A percentile compares a stretch with the other conserved stretches of the same genome.
phyloP scores from a whole-genome alignment of 768 basidiomycete species.

The Hygrocybe punicea region DNA sequence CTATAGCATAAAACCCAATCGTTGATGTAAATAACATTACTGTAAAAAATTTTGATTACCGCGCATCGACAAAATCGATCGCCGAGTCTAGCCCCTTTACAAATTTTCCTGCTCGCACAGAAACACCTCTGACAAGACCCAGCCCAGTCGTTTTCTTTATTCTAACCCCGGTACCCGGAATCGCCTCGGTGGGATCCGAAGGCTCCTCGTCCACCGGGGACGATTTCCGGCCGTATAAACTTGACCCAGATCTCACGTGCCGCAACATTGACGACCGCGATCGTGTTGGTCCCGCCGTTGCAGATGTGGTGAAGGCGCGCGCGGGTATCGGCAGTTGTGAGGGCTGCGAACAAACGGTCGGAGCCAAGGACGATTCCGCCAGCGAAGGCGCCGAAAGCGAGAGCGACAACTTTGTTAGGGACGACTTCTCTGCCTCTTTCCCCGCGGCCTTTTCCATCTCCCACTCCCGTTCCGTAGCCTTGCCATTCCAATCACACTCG shows the following conservation, averaged over 20 bases:
- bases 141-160: slow-evolving; percentile 28
- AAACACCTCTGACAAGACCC: slow-evolving; percentile 32
- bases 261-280: slow-evolving; percentile 23
- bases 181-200: neutral
- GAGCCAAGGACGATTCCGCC: neutral
- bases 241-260: slow-evolving; percentile 35
- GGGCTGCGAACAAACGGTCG: neutral
- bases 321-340: neutral
- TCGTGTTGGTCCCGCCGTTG: neutral
- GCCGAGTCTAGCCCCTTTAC: slow-evolving; percentile 40
- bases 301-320: neutral
- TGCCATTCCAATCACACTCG: slow-evolving; percentile 26
- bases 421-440: slow-evolving; percentile 17
- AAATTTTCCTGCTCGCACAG: slow-evolving; percentile 34
- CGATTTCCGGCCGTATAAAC: slow-evolving; percentile 15
- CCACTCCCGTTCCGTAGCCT: slow-evolving; percentile 11
- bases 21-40: no score
- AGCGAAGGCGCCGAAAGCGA: slow-evolving; percentile 12
- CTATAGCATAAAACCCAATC: no score
- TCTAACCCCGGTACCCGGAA: neutral
- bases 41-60: slow-evolving; percentile 7
- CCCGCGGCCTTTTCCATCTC: slow-evolving; percentile 10
- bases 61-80: slow-evolving; percentile 40
- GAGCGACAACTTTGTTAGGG: slow-evolving; percentile 29
- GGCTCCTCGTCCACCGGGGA: neutral